Evolutionary conservation across 345 rosid genomes (phyloP), one percentile per base, ranked within the genome.

Genomic region (Pistacia atlantica): DNA sequence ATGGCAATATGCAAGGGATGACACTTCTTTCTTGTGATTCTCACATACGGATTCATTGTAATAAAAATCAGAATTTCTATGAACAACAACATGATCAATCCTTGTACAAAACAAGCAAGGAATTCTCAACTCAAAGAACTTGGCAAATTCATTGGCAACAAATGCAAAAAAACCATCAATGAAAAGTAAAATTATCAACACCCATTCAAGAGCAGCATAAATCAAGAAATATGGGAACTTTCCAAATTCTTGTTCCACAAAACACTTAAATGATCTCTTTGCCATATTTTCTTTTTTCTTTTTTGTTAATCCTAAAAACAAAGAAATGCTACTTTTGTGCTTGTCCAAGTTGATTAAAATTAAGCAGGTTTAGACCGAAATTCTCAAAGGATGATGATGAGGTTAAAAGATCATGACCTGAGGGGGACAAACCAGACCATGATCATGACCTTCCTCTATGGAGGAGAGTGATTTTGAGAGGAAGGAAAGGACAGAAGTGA

Each of bases 71-170:
- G 88, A 79, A 42, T 80, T 75, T 72, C 86, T 83, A 1, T 62
- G 84, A 37, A 85, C 84, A 14, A 93, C 79, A 74, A 87, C 80
- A 28, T 87, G 97, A 79, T 96, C 97, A 28, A 93, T 83, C 84
- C 97, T 84, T 2, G 97, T 93, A 80, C 99, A 95, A 38, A 92
- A 83, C 81, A 95, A 86, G 82, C 99, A 95, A 22, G 99, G 99
- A 65, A 84, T 79, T 74, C 77, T 81, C 86, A 95, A 82, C 46
- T 92, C 98, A 18, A 93, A 93, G 84, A 91, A 93, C 78, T 69
- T 87, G 55, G 98, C 93, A 16, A 80, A 91, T 83, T 89, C 92
- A 51, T 89, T 90, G 62, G 93, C 86, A 1, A 81, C 35, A 67
- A 92, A 92, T 17, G 95, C 87, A 33, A 96, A 78, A 54, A 87